Base-by-base conservation (phyloP, 371 early-diverging fungal genomes). In the Mortierella sp. region DNA sequence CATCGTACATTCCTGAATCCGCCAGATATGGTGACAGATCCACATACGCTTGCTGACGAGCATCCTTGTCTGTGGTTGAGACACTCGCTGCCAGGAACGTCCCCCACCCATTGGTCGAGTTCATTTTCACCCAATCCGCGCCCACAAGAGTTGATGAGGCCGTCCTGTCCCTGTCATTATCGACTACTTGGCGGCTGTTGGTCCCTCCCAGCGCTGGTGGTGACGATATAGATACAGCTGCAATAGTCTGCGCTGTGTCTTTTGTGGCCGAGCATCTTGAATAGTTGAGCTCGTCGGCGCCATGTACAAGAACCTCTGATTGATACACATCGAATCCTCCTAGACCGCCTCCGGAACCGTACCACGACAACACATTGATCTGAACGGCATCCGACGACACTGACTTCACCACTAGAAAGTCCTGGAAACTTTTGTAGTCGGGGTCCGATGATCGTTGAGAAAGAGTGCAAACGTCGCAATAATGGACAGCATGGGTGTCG, bases 261-360 rank as follows among this genome's bases (percentile, higher is more conserved):
- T 44, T 24, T 47, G 24, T 8, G 6, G 48, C 3, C 37, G 48
- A 12, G 21, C 79, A 81, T 68, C 21, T 39, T 7, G 64, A 47
- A 48, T 56, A 70, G 48, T 80, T 81, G 48, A 51, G 62, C 16
- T 59, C 66, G 28, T 76, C 57, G 13, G 69, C 76, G 0, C 86
- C 84, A 24, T 83, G 81, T 2, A 85, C 78, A 41, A 83, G 71
- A 16, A 82, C 78, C 71, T 88, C 88, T 46, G 85, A 80, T 59
- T 92, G 92, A 58, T 84, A 94, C 4, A 92, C 74, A 63, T 90
- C 84, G 34, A 94, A 79, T 44, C 84, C 82, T 43, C 85, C 82
- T 29, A 94, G 80, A 5, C 94, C 94, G 49, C 89, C 93, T 31
- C 94, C 89, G 8, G 58, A 61, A 7, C 94, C 94, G 54, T 92